A percentile compares a stretch with the other conserved stretches of the same genome.
phyloP scores from a whole-genome alignment of 495 filamentous ascomycete genomes.

The Achaetomiella virescens region DNA sequence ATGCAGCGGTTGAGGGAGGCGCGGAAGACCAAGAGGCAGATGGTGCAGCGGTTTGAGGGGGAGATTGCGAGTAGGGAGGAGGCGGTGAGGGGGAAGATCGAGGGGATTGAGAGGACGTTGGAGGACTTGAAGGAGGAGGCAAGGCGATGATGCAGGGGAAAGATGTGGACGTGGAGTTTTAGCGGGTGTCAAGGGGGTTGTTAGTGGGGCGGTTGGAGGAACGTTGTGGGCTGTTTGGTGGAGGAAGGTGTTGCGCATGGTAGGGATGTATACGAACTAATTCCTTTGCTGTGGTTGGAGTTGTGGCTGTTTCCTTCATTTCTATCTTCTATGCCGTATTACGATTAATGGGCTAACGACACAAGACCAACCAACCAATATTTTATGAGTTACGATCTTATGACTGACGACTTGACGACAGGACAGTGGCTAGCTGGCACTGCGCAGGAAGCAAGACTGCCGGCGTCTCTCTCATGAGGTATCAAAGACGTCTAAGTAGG shows the following conservation, averaged over 20 bases:
- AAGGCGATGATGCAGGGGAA: constrained; percentile 52
- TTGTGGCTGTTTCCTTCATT: background rate
- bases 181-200: background rate
- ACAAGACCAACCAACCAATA: constrained; percentile 2
- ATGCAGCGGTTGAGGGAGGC: constrained; percentile 58
- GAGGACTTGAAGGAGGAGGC: constrained; percentile 50
- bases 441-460: background rate
- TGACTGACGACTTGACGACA: constrained; percentile 15
- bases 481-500: background rate
- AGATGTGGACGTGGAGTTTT: constrained; percentile 35
- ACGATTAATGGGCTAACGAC: constrained; percentile 9
- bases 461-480: background rate
- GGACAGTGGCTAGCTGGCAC: background rate
- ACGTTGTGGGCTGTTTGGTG: background rate
- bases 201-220: background rate
- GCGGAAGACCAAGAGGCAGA: constrained; percentile 57
- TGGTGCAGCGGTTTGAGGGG: constrained; percentile 61
- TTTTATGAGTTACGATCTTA: constrained; percentile 7
- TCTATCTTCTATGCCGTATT: background rate
- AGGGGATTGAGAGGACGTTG: constrained; percentile 48
- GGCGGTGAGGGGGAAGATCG: constrained; percentile 49
- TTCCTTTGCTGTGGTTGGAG: background rate
- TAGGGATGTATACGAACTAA: constrained; percentile 5
- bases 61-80: constrained; percentile 51
- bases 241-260: no score